Evolutionary conservation across 352 stramenopile species (phyloP), one percentile per base, ranked within the genome.

Genomic region (Phytopythium cucurbitacearum): DNA sequence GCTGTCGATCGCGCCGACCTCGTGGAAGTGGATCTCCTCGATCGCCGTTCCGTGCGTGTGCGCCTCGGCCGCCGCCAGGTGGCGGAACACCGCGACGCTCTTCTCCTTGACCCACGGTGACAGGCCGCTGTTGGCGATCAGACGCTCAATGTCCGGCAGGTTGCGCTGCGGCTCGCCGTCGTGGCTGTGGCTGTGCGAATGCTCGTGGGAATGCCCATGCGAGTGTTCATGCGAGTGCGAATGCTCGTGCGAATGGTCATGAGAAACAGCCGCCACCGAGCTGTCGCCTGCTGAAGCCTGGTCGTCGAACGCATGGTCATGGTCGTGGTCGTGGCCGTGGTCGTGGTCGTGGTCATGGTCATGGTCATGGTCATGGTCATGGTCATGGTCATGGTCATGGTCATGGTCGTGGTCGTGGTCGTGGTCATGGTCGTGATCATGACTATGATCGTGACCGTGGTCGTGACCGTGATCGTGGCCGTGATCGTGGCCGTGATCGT

Each of bases 1-100:
- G 57, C 88, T 98, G 77, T 99, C 96, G 59, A 99, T 95, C 13
- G 95, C 92, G 21, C 96, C 96, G 5, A 99, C 96, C 71, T 99
- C 96, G 67, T 99, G 96, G 70, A 99, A 99, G 65, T 99, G 95
- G 47, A 99, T 95, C 57, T 81, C 62, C 9, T 98, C 90, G 32
- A 97, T 58, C 4, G 76, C 75, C 32, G 94, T 93, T 37, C 96
- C 94, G 67, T 99, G 96, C 35, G 94, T 98, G 33, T 90, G 71
- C 21, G 95, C 93, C 62, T 99, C 96, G 1, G 96, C 94, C 51
- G 96, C 65, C 3, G 95, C 96, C 28, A 99, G 69, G 15, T 87
- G 74, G 5, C 76, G 90, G 75, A 99, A 99, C 5, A 94, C 80
- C 8, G 69, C 64, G 28, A 98, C 80, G 53, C 92, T 97, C 49